Evolutionary conservation across 805 yeast genomes (phyloP).

Genomic region (Wickerhamiella australiensis): DNA sequence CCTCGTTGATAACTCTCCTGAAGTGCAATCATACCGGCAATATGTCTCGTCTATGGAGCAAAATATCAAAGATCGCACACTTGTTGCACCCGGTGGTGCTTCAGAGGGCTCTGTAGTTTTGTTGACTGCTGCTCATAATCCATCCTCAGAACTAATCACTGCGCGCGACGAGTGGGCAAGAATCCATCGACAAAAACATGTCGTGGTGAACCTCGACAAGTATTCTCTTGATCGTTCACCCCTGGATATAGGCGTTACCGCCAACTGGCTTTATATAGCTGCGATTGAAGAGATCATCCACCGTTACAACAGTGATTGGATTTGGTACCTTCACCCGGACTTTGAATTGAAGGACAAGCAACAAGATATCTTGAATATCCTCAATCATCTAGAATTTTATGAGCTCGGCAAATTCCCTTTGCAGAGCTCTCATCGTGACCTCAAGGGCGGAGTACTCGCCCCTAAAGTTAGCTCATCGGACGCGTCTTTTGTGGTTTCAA

Average conservation of each 20-base stretch:
- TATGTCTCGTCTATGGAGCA: background rate
- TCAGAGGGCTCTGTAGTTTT: background rate
- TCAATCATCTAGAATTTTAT: background rate
- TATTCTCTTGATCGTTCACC: background rate
- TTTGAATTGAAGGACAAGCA: background rate
- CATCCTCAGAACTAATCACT: background rate
- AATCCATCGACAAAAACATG: background rate
- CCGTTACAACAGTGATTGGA: background rate
- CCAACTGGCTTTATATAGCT: background rate
- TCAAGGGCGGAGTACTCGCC: background rate
- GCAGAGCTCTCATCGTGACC: background rate
- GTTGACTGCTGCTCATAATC: background rate
- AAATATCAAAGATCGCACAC: background rate
- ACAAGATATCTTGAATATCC: background rate
- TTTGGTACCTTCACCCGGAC: slow-evolving; percentile 3
- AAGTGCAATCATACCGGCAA: background rate
- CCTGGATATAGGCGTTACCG: background rate
- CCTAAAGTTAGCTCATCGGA: background rate
- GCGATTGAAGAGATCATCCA: slow-evolving; percentile 1
- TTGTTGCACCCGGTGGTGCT: background rate
- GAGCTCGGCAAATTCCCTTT: background rate
- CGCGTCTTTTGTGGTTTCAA: background rate
- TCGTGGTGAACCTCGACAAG: background rate
- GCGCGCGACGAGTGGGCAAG: background rate
- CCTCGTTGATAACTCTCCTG: background rate